Conservation (phyloP, 2,329 filamentous ascomycete species). For the Blumeria graminis region DNA sequence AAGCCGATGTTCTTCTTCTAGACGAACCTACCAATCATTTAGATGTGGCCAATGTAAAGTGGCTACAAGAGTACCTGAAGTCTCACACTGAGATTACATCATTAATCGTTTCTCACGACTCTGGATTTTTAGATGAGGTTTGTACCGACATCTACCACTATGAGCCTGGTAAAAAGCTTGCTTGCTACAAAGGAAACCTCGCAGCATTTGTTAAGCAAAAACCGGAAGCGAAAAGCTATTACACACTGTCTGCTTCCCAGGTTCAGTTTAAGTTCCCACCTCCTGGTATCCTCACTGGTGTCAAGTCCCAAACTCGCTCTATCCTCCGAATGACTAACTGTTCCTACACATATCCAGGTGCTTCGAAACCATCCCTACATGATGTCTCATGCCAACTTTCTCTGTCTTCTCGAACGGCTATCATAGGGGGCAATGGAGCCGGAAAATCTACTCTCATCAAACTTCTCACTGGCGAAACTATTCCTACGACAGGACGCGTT, state of each 20-base stretch:
- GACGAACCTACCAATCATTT: constrained; percentile 99
- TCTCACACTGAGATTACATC: constrained; percentile 90
- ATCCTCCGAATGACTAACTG: constrained; percentile 90
- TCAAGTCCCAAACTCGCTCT: constrained; percentile 82
- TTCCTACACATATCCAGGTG: constrained; percentile 80
- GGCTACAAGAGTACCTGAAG: constrained; percentile 89
- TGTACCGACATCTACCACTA: constrained; percentile 99
- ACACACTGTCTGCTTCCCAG: constrained; percentile 69
- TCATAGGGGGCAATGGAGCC: constrained; percentile 92
- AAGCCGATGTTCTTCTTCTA: constrained; percentile 82
- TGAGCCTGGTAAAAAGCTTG: constrained; percentile 82
- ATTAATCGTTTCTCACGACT: constrained; percentile 96
- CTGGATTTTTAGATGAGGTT: constrained; percentile 84
- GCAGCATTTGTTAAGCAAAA: constrained; percentile 66
- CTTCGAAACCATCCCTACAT: constrained; percentile 61
- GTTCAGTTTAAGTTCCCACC: constrained; percentile 97
- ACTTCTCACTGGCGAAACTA: constrained; percentile 74
- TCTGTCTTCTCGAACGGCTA: constrained; percentile 78
- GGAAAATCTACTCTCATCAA: constrained; percentile 98
- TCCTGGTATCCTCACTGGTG: constrained; percentile 77
- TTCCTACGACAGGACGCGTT: constrained; percentile 63
- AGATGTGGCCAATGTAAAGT: constrained; percentile 87
- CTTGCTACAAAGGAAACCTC: constrained; percentile 63
- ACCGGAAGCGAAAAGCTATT: constrained; percentile 93
- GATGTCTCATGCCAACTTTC: constrained; percentile 76